phyloP scores from a whole-genome alignment of 805 yeast species.

The Lachancea nothofagi region DNA sequence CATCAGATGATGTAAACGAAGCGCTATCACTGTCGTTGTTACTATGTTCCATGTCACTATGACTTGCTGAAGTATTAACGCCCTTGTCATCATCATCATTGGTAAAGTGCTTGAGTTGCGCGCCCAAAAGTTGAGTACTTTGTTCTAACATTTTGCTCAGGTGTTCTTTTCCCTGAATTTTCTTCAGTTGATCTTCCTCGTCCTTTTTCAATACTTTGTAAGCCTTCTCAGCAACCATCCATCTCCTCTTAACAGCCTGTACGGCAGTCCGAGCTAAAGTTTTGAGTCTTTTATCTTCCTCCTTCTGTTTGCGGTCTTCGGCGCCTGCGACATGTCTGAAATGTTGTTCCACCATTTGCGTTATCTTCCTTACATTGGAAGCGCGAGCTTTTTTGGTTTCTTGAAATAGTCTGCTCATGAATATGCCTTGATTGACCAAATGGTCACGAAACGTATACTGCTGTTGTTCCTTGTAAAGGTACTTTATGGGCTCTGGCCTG shows the following conservation, averaged over 20 bases:
- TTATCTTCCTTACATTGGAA: conserved; percentile 63
- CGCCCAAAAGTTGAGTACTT: conserved; percentile 83
- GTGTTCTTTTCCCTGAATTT: conserved; percentile 79
- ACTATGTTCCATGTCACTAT: conserved; percentile 14
- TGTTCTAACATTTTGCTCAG: conserved; percentile 83
- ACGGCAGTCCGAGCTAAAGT: conserved; percentile 76
- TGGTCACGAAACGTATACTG: conserved; percentile 62
- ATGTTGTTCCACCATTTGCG: conserved; percentile 79
- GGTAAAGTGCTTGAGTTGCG: conserved; percentile 52
- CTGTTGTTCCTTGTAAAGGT: conserved; percentile 32
- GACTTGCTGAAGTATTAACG: conserved; percentile 6
- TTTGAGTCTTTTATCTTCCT: conserved; percentile 62
- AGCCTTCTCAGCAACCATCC: conserved; percentile 86
- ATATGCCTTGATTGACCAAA: conserved; percentile 67
- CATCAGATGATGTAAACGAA: conserved; percentile 14
- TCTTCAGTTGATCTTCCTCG: conserved; percentile 73
- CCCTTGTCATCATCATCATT: conserved; percentile 23
- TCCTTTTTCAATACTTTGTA: conserved; percentile 65
- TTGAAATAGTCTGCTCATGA: conserved; percentile 62
- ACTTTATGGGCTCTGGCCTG: conserved; percentile 44
- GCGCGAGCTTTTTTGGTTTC: conserved; percentile 60
- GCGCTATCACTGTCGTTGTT: conserved; percentile 9
- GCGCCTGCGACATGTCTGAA: conserved; percentile 85
- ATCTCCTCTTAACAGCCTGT: conserved; percentile 79
- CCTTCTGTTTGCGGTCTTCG: conserved; percentile 72